Evolutionary conservation across 768 basidiomycete species (phyloP).

Genomic region (Leucocoprinus leucothites): DNA sequence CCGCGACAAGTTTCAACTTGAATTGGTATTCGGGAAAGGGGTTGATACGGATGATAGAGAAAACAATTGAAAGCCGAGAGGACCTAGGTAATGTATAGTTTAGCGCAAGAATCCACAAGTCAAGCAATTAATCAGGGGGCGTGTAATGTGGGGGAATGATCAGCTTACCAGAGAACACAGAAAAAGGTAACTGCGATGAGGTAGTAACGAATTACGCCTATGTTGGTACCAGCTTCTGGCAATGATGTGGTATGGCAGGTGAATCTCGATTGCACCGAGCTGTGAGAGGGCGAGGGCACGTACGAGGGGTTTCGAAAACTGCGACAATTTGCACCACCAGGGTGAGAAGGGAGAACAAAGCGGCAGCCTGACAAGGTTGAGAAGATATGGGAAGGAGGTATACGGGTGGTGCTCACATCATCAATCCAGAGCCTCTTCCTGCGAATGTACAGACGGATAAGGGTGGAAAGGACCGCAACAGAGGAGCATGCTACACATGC

Average conservation of each 20-base stretch:
- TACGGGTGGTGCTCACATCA: conserved; percentile 24
- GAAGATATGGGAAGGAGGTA: background rate
- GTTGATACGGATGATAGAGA: conserved; percentile 52
- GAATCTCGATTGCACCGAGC: too few species aligned
- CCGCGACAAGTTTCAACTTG: conserved; percentile 23
- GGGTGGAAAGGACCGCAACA: conserved; percentile 28
- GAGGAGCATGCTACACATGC: conserved; percentile 29
- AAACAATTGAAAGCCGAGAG: conserved; percentile 49
- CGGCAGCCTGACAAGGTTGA: conserved; percentile 22
- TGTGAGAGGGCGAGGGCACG: background rate
- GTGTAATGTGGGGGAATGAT: background rate
- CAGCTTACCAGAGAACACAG: conserved; percentile 33
- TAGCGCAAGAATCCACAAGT: too few species aligned
- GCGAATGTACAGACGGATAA: conserved; percentile 28
- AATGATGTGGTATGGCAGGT: background rate
- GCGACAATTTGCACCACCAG: conserved; percentile 25
- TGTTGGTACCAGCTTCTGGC: conserved; percentile 8
- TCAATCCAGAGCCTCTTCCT: conserved; percentile 32
- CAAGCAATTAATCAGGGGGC: background rate
- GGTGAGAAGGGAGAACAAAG: conserved; percentile 25
- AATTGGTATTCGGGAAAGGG: conserved; percentile 19
- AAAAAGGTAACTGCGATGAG: conserved; percentile 35
- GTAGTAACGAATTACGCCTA: conserved; percentile 29
- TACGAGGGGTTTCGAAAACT: conserved; percentile 27
- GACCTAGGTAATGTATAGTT: conserved; percentile 36